phyloP scores from a whole-genome alignment of 2,329 filamentous ascomycete genomes.

The Coleophoma cylindrospora region DNA sequence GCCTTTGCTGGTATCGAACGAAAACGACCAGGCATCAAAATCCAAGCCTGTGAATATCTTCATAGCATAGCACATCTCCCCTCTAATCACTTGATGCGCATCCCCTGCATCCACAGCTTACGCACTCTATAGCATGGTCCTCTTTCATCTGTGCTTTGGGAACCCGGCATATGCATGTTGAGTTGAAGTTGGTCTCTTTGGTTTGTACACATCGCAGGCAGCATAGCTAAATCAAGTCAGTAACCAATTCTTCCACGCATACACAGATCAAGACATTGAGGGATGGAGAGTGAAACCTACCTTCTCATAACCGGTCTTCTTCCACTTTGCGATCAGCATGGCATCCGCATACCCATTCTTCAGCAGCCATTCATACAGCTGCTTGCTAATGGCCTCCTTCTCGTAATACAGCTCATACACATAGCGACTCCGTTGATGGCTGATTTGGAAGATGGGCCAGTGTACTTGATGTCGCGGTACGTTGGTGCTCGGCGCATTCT shows the following conservation, averaged over 20 bases:
- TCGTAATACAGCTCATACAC: constrained; percentile 98
- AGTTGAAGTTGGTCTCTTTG: constrained; percentile 99
- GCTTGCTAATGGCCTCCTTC: constrained; percentile 89
- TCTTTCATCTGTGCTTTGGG: constrained; percentile 87
- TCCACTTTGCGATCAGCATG: constrained; percentile 98
- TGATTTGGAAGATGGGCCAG: constrained; percentile 98
- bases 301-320: constrained; percentile 99
- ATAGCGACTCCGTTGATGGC: constrained; percentile 86
- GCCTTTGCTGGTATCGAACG: constrained; percentile 18
- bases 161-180: constrained; percentile 94
- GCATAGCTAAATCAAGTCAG: constrained; percentile 58
- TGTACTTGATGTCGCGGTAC: constrained; percentile 81
- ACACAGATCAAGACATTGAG: no score
- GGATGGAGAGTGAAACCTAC: constrained; percentile 36
- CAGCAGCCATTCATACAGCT: constrained; percentile 90
- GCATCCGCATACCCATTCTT: constrained; percentile 96
- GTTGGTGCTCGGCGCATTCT: constrained; percentile 80
- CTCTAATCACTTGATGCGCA: constrained; percentile 76
- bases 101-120: constrained; percentile 89
- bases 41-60: no score
- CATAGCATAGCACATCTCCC: no score
- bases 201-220: constrained; percentile 96
- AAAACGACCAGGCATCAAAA: neutral
- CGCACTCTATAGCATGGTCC: constrained; percentile 84
- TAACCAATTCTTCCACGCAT: no score